A percentile compares a stretch with the other conserved stretches of the same genome.
Evolutionary conservation across 2,329 filamentous ascomycete species (phyloP).

Genomic region (Alternaria brassicicola): DNA sequence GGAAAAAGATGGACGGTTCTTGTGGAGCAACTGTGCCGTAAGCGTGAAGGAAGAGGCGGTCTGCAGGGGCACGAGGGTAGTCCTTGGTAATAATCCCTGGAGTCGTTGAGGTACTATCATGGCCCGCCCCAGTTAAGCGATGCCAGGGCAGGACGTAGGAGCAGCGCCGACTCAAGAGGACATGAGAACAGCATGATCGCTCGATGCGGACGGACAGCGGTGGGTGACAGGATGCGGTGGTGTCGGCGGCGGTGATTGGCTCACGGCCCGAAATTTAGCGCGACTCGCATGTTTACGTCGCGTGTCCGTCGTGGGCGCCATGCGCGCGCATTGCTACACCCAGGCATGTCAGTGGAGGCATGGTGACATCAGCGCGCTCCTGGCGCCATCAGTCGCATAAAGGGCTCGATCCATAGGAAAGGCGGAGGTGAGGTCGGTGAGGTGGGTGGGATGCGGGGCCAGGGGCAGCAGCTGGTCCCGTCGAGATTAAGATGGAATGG

Average conservation of each 20-base stretch:
- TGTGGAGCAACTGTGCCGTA: not conserved
- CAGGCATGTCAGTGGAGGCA: not conserved
- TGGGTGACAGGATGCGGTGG: not conserved
- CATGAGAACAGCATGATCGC: not conserved
- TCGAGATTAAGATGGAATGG: slow-evolving; percentile 17
- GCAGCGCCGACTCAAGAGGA: not conserved
- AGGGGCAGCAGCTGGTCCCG: slow-evolving; percentile 21
- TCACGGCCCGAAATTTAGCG: not conserved
- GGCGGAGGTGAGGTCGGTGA: slow-evolving; percentile 7
- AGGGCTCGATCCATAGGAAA: not conserved
- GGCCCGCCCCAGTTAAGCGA: slow-evolving; percentile 7
- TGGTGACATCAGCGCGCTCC: slow-evolving; percentile 4
- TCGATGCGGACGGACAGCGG: slow-evolving; percentile 4
- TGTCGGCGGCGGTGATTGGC: not conserved
- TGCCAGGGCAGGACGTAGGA: slow-evolving; percentile 1
- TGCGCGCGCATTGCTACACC: not conserved
- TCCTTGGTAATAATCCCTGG: not conserved
- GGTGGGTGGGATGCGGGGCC: slow-evolving; percentile 6
- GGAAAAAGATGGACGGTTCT: not conserved
- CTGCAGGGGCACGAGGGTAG: slow-evolving; percentile 1
- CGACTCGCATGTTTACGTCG: not conserved
- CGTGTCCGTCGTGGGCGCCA: not conserved
- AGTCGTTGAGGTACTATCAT: slow-evolving; percentile 12
- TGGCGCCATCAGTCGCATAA: slow-evolving; percentile 4
- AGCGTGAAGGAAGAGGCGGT: slow-evolving; percentile 8